Conservation (phyloP, 2,329 filamentous ascomycete species). For the Coniochaeta prunicola region DNA sequence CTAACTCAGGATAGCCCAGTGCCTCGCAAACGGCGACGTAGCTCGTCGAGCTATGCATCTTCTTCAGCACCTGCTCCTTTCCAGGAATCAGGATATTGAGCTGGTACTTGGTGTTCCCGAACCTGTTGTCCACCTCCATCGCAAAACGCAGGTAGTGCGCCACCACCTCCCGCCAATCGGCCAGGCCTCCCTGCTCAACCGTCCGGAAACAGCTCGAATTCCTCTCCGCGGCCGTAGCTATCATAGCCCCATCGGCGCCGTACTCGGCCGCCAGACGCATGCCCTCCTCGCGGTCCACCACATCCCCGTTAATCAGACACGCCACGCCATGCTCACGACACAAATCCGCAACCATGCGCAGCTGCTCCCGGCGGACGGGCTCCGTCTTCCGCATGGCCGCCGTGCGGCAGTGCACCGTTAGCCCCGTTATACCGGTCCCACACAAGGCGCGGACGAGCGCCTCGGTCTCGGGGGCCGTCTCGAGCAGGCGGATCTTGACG, state of each 20-base stretch:
- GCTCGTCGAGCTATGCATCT: constrained; percentile 58
- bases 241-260: constrained; percentile 93
- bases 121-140: constrained; percentile 76
- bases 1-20: constrained; percentile 57
- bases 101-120: constrained; percentile 88
- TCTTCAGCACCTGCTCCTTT: constrained; percentile 56
- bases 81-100: constrained; percentile 81
- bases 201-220: constrained; percentile 83
- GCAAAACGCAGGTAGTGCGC: constrained; percentile 65
- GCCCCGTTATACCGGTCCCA: constrained; percentile 79
- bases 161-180: constrained; percentile 71
- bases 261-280: constrained; percentile 66
- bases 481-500: constrained; percentile 89
- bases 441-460: constrained; percentile 71
- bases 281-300: constrained; percentile 67
- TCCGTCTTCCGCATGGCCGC: constrained; percentile 92
- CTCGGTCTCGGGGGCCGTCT: constrained; percentile 69
- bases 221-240: constrained; percentile 83
- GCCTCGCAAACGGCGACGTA: constrained; percentile 63
- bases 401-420: constrained; percentile 94
- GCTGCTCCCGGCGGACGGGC: constrained; percentile 75
- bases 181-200: constrained; percentile 59
- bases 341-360: constrained; percentile 74
- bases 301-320: constrained; percentile 94
- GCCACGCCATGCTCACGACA: constrained; percentile 83